Evolutionary conservation across 345 rosid genomes (phyloP), one percentile per base, ranked within the genome.

Genomic region (Lenwebbia sp.): DNA sequence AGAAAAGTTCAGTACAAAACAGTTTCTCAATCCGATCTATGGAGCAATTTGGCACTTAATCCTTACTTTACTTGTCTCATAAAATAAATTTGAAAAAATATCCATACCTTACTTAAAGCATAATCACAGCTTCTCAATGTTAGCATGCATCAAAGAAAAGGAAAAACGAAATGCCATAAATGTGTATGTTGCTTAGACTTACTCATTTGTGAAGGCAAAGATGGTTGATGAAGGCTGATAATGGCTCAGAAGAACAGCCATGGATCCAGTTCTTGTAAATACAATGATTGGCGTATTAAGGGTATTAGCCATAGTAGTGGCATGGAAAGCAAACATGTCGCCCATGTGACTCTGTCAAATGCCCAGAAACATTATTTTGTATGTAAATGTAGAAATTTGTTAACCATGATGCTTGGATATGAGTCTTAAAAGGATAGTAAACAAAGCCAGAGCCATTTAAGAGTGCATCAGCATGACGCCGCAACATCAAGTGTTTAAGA

Each of bases 261-360:
- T 97, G 83, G 99, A 95, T 88, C 98, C 98, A 3, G 99, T 95
- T 89, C 98, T 94, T 28, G 99, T 96, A 92, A 96, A 97, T 82
- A 97, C 96, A 86, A 97, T 92, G 83, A 94, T 91, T 13, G 99
- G 96, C 40, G 97, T 91, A 84, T 85, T 89, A 82, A 97, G 95
- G 47, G 98, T 97, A 89, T 96, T 94, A 3, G 99, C 98, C 98
- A 97, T 97, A 41, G 94, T 95, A 58, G 98, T 93, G 84, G 99
- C 91, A 90, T 96, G 99, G 88, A 94, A 97, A 88, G 99, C 96
- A 90, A 97, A 96, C 99, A 96, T 97, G 91, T 94, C 95, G n/a
- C 98, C 98, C 99, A 97, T 97, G 90, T 92, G 95, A 85, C 92
- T 88, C 98, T 97, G 94, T 88, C 84, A 89, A 92, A 91, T 54